These are phyloP conservation scores for Komagataella ulmi DNA, from an alignment of 805 yeast genomes.

Conservation along the genomic window DNA sequence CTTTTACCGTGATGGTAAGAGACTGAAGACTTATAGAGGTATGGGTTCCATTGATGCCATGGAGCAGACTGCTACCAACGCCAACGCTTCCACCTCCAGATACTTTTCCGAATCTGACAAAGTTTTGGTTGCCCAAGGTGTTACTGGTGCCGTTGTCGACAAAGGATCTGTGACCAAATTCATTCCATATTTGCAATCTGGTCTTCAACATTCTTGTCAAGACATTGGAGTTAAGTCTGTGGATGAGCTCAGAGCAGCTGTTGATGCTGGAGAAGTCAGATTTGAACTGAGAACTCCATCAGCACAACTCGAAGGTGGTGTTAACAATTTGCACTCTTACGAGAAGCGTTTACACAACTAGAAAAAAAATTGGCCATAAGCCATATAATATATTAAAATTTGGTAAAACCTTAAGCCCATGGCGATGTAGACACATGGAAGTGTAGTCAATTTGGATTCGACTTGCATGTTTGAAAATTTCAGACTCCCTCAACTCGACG, in stretches of 20 bases:
- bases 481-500: too few species aligned
- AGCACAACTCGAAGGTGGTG: constrained; percentile 98
- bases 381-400: not conserved
- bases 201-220: constrained; percentile 97
- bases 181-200: constrained; percentile 86
- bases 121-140: constrained; percentile 98
- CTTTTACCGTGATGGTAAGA: constrained; percentile 95
- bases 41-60: constrained; percentile 99
- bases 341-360: constrained; percentile 94
- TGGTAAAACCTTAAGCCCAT: not conserved
- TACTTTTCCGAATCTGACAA: constrained; percentile 93
- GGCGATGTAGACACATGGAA: not conserved
- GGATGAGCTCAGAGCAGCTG: constrained; percentile 46
- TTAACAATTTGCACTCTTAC: constrained; percentile 88
- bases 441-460: not conserved
- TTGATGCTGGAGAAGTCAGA: constrained; percentile 60
- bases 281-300: constrained; percentile 97
- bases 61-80: constrained; percentile 79
- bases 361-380: constrained; percentile 3
- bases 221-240: constrained; percentile 82
- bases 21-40: constrained; percentile 96
- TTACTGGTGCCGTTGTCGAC: constrained; percentile 91
- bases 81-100: constrained; percentile 96
- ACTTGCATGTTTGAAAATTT: too few species aligned
- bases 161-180: constrained; percentile 92